Base-by-base conservation (phyloP, 805 yeast genomes). In the Ogataea chonburiensis region DNA sequence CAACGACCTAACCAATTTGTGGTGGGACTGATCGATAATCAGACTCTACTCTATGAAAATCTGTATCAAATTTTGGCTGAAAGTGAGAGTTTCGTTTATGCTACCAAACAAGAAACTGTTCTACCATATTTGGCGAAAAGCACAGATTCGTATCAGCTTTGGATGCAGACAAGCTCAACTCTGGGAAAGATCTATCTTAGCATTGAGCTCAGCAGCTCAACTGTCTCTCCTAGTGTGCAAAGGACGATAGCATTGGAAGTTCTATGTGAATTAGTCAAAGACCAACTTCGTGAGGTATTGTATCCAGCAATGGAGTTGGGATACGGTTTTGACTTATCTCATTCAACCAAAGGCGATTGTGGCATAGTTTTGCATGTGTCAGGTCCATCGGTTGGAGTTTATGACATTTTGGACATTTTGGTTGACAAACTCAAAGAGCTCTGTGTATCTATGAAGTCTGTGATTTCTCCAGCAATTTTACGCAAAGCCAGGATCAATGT, bases 271-370 rank as follows among this genome's bases (percentile, higher is more conserved):
- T 34, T 77, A 3, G 44, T 79, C 4, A 74, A 69, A 16, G 49
- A 54, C 1, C 52, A 56, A 10, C 48, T 81, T 0, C 56, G 68
- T 16, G 53, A 61, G 4, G 41, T 44, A 5, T 47, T 83, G 1
- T 83, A 81, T 50, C 71, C 74, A 1, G 68, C 79, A 1, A 75
- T 78, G 38, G 52, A 67, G n/a, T 40, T 79, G 7, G 77, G 79
- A 1, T 79, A 69, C 48, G 53, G 71, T 0, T 82, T 82, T 74
- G 78, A 74, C 13, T 42, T 82, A 0, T 62, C 57, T 23, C 73
- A 86, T 0, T 75, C 81, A 3, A 42, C 64, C 10, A 73, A 72
- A 44, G 80, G 84, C 4, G 75, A 70, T 34, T 67, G 70, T 1
- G 71, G 80, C 5, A 51, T 83, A 5, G 56, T 70, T 0, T 47